Conservation (phyloP, 768 basidiomycete genomes). For the Amanita jacksonii region DNA sequence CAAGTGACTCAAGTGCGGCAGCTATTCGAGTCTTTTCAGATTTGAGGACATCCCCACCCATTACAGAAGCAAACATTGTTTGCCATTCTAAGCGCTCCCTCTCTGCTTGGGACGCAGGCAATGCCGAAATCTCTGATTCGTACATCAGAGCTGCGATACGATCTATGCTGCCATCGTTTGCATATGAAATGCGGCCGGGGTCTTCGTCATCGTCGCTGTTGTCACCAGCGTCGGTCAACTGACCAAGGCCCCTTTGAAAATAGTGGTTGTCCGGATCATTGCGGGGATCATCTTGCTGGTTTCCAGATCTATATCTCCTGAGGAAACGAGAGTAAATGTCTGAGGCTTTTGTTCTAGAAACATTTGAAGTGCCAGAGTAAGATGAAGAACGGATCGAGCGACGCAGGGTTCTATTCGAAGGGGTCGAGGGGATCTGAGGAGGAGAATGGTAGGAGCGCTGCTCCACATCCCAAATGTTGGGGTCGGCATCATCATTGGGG, state of each 20-base stretch:
- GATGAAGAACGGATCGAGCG: conserved; percentile 20
- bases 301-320: conserved; percentile 57
- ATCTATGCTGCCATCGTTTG: conserved; percentile 32
- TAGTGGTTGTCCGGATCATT: conserved; percentile 82
- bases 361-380: conserved; percentile 13
- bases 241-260: conserved; percentile 60
- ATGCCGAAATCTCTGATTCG: conserved; percentile 48
- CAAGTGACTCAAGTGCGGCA: conserved; percentile 59
- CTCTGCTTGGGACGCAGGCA: conserved; percentile 64
- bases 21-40: conserved; percentile 92
- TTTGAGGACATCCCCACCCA: conserved; percentile 89
- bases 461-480: conserved; percentile 24
- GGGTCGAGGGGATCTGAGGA: conserved; percentile 23
- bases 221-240: conserved; percentile 58
- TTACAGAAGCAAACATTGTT: conserved; percentile 86
- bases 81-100: conserved; percentile 91
- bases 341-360: conserved; percentile 23
- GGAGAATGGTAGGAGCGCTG: conserved; percentile 24
- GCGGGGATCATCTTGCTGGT: conserved; percentile 56
- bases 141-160: conserved; percentile 41
- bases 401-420: conserved; percentile 19
- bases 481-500: conserved; percentile 33
- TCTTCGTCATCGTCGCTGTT: conserved; percentile 71
- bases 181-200: conserved; percentile 31
- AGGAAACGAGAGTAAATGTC: conserved; percentile 78